Evolutionary conservation across 2,329 filamentous ascomycete species (phyloP), one percentile per base, ranked within the genome.

Genomic region (Coccinonectria pachysandricola): DNA sequence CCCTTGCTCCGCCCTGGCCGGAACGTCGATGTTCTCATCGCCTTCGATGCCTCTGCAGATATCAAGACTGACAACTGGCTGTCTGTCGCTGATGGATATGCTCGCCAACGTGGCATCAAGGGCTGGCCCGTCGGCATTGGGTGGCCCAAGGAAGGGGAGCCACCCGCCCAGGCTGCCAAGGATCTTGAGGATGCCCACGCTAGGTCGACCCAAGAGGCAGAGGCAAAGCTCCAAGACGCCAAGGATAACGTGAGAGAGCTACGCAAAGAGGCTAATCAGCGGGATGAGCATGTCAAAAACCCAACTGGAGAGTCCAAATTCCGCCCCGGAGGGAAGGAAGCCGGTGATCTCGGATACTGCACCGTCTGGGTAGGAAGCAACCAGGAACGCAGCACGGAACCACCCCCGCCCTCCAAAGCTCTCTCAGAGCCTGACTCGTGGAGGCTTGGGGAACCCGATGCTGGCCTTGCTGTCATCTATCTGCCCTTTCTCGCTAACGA

Each of bases 51-150:
- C 4, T 93, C 84, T 2, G 87, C 87, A 12, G 91, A 98, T 43
- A 83, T 94, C 33, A 84, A 80, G 49, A 83, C 81, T 5, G 87
- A 95, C 46, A 96, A 98, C 48, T 98, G 91, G 91, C 75, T 98
- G 11, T 85, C 83, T 10, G 85, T 94, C 0, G 84, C 81, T 0
- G 91, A 96, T 46, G 88, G 91, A 2, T 98, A 96, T 48, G 87
- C 86, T 3, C 74, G 75, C 14, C 87, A 95, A 53, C 77, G 88
- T 21, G 83, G 82, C 6, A 77, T 98, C 50, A 88, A 86, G 50
- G 88, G 88, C 5, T 98, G 91, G 91, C 91, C 91, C 0, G 59
- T 95, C 6, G 88, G 88, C 5, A 77, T 85, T n/a, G 91, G 91
- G 11, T 98, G 91, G 91, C 88, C 88, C 2, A 76, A 75, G 31